Evolutionary conservation across 2,329 filamentous ascomycete genomes (phyloP), one percentile per base, ranked within the genome.

Genomic region (Stagonosporopsis rhizophila): DNA sequence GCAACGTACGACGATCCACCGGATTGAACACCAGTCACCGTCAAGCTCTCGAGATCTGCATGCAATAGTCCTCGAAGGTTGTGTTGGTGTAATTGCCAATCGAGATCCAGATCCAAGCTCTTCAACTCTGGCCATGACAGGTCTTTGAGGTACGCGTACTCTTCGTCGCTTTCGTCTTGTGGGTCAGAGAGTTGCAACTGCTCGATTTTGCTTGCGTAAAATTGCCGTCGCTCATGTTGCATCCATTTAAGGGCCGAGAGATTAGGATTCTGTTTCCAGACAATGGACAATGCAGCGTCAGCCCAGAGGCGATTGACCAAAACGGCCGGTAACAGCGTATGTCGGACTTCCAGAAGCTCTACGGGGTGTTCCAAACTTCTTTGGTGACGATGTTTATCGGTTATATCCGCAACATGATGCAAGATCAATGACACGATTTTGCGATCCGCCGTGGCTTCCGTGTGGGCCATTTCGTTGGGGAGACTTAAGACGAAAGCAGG

Each of bases 261-360:
- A 46, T 71, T 64, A 32, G 72, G 70, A 53, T 69, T 72, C 35
- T 67, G 62, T 40, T 52, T 69, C 72, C 71, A 75, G 9, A 74
- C 53, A 6, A 75, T 64, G 1, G 67, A 68, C 8, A 66, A 71
- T 19, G 67, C 71, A 51, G 66, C 66, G 17, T 72, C 68, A n/a
- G 68, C 69, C 71, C 71, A 75, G 11, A 74, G 51, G 28, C 62
- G 64, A 52, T 72, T 74, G 37, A 74, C 71, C 4, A 71, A 59
- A 27, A 72, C 68, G 12, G 63, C 62, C 3, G 71, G 68, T 11
- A 74, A 62, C 27, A 75, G 60, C 1, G 71, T 72, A n/a, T 70
- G 71, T n/a, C 68, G 66, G 50, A 69, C 69, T 50, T 72, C 71
- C 34, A 74, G 62, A 41, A 74, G 67, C 58, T 73, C 70, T 6